Evolutionary conservation across 2,329 filamentous ascomycete genomes (phyloP).

Genomic region (Venturia oleaginea): DNA sequence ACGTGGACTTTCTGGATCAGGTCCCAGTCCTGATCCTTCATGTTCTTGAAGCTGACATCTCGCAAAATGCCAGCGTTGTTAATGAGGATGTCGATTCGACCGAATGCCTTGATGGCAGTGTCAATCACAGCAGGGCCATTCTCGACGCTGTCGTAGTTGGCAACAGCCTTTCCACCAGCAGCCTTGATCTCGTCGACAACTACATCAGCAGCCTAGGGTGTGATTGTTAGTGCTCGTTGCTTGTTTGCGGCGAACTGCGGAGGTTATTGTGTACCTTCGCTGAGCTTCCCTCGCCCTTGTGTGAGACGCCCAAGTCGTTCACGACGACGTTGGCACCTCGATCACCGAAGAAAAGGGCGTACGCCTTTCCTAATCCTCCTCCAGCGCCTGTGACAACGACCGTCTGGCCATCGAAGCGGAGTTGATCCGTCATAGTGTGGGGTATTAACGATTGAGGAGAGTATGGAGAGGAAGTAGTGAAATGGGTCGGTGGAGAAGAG

Average conservation of each 20-base stretch:
- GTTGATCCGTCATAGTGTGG: slow-evolving; percentile 21
- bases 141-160: slow-evolving; percentile 95
- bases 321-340: slow-evolving; percentile 92
- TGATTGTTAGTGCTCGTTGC: slow-evolving; percentile 3
- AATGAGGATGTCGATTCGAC: slow-evolving; percentile 87
- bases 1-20: slow-evolving; percentile 88
- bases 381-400: slow-evolving; percentile 83
- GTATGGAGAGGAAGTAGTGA: not conserved
- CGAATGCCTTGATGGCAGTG: slow-evolving; percentile 69
- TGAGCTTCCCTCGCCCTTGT: slow-evolving; percentile 74
- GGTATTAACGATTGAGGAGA: not conserved
- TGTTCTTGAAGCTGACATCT: slow-evolving; percentile 97
- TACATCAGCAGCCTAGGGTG: slow-evolving; percentile 62
- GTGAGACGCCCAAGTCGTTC: slow-evolving; percentile 63
- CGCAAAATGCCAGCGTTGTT: slow-evolving; percentile 97
- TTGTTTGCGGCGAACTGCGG: not conserved
- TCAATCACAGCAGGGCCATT: slow-evolving; percentile 91
- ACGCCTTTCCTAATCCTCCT: slow-evolving; percentile 72
- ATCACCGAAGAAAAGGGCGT: slow-evolving; percentile 81
- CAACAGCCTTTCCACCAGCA: slow-evolving; percentile 88
- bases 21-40: slow-evolving; percentile 96
- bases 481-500: not conserved
- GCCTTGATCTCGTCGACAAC: slow-evolving; percentile 77
- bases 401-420: slow-evolving; percentile 82
- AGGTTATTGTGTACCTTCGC: slow-evolving; percentile 57